phyloP scores from a whole-genome alignment of 768 basidiomycete species.

The Kwoniella sp. region DNA sequence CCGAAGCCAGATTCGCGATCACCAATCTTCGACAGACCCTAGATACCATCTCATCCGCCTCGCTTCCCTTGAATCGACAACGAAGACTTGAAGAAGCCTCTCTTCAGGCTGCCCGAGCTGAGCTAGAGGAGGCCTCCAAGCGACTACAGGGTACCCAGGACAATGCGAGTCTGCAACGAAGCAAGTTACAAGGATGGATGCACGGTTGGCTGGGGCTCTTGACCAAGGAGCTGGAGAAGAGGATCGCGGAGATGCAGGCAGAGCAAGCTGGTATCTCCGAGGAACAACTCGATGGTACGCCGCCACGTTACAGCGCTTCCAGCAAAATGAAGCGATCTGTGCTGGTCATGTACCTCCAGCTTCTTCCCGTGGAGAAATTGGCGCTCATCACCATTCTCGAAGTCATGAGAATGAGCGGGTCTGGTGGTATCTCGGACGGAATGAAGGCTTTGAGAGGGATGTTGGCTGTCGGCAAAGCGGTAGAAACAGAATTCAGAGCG shows the following conservation, averaged over 20 bases:
- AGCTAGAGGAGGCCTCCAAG: slow-evolving; percentile 45
- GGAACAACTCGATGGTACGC: slow-evolving; percentile 23
- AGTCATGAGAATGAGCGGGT: slow-evolving; percentile 72
- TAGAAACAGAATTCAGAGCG: slow-evolving; percentile 89
- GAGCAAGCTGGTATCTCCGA: slow-evolving; percentile 16
- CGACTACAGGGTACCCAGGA: slow-evolving; percentile 23
- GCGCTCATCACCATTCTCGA: slow-evolving; percentile 88
- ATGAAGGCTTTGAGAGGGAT: slow-evolving; percentile 88
- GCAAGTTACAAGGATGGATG: slow-evolving; percentile 54
- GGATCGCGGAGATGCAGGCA: slow-evolving; percentile 32
- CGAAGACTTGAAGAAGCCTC: slow-evolving; percentile 47
- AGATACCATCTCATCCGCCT: slow-evolving; percentile 53
- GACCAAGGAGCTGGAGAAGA: slow-evolving; percentile 29
- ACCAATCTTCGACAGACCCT: slow-evolving; percentile 58
- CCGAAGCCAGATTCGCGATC: slow-evolving; percentile 47
- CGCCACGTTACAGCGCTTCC: slow-evolving; percentile 18
- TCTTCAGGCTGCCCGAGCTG: slow-evolving; percentile 45
- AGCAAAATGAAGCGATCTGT: slow-evolving; percentile 42
- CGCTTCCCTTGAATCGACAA: slow-evolving; percentile 44
- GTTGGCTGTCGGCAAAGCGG: slow-evolving; percentile 74
- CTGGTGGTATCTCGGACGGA: slow-evolving; percentile 75
- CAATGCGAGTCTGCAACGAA: slow-evolving; percentile 28
- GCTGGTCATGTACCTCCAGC: slow-evolving; percentile 71
- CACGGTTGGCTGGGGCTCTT: slow-evolving; percentile 38
- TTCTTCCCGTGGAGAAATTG: slow-evolving; percentile 75